phyloP scores from a whole-genome alignment of 352 stramenopile species.

The Pythium biforme region DNA sequence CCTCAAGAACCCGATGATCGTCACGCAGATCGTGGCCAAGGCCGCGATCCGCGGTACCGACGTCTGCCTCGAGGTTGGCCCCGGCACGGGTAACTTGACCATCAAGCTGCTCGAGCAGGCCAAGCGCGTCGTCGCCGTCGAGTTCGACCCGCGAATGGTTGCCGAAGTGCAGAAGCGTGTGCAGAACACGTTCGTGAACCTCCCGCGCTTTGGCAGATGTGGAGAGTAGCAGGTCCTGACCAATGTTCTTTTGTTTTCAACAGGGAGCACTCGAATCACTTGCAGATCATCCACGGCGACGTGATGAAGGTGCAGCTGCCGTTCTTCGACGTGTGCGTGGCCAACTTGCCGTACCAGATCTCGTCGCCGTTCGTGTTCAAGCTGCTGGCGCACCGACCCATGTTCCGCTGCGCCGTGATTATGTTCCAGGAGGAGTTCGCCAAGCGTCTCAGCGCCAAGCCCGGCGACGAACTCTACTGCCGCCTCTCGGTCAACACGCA shows the following conservation, averaged over 20 bases:
- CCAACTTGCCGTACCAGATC: slow-evolving; percentile 99
- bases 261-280: slow-evolving; percentile 89
- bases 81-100: slow-evolving; percentile 99
- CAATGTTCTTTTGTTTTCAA: background rate
- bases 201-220: background rate
- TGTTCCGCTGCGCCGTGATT: slow-evolving; percentile 99
- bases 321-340: slow-evolving; percentile 99
- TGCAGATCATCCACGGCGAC: slow-evolving; percentile 99
- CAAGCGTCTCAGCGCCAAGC: slow-evolving; percentile 96
- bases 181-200: slow-evolving; percentile 88
- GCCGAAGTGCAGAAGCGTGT: slow-evolving; percentile 99
- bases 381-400: slow-evolving; percentile 95
- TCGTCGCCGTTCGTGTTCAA: slow-evolving; percentile 99
- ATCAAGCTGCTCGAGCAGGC: slow-evolving; percentile 96
- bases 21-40: slow-evolving; percentile 96
- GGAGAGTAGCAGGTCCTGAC: background rate
- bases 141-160: slow-evolving; percentile 99
- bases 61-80: slow-evolving; percentile 96
- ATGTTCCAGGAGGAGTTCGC: slow-evolving; percentile 99
- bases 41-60: slow-evolving; percentile 95
- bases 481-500: slow-evolving; percentile 99
- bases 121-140: slow-evolving; percentile 98
- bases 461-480: slow-evolving; percentile 97
- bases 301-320: slow-evolving; percentile 98
- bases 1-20: slow-evolving; percentile 98